These are phyloP conservation scores for Nigrograna mackinnonii DNA, from an alignment of 2,329 filamentous ascomycete species.

Conservation along the genomic window DNA sequence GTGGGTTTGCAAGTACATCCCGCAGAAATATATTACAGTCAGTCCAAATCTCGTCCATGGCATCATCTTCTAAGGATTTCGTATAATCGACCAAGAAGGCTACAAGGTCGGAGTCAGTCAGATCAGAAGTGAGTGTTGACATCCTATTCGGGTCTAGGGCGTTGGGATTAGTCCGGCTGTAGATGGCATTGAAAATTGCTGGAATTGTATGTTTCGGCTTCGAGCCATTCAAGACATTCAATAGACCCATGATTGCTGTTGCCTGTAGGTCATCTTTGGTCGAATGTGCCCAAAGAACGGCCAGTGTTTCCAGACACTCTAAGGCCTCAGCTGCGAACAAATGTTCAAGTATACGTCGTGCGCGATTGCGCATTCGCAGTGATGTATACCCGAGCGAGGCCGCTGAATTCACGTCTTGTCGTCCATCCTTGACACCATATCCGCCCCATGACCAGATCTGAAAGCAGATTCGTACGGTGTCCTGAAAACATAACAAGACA, in stretches of 20 bases:
- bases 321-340: conserved; percentile 89
- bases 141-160: conserved; percentile 79
- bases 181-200: conserved; percentile 93
- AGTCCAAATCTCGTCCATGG: conserved; percentile 97
- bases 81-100: conserved; percentile 91
- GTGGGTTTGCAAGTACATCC: conserved; percentile 89
- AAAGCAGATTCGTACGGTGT: conserved; percentile 90
- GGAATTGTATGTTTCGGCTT: conserved; percentile 90
- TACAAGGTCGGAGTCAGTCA: conserved; percentile 82
- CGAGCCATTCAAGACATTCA: conserved; percentile 89
- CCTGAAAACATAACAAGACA: conserved; percentile 94
- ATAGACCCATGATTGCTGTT: conserved; percentile 76
- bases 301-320: conserved; percentile 89
- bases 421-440: conserved; percentile 59
- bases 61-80: conserved; percentile 88
- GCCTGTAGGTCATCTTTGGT: conserved; percentile 55
- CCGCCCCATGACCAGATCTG: conserved; percentile 93
- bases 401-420: conserved; percentile 67
- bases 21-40: conserved; percentile 90
- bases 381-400: conserved; percentile 92
- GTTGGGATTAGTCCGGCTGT: conserved; percentile 85
- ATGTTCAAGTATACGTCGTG: conserved; percentile 85
- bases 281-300: conserved; percentile 75
- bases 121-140: conserved; percentile 83
- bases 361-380: conserved; percentile 85